Evolutionary conservation across 805 yeast species (phyloP), one percentile per base, ranked within the genome.

Genomic region (Candida rishiriensis): DNA sequence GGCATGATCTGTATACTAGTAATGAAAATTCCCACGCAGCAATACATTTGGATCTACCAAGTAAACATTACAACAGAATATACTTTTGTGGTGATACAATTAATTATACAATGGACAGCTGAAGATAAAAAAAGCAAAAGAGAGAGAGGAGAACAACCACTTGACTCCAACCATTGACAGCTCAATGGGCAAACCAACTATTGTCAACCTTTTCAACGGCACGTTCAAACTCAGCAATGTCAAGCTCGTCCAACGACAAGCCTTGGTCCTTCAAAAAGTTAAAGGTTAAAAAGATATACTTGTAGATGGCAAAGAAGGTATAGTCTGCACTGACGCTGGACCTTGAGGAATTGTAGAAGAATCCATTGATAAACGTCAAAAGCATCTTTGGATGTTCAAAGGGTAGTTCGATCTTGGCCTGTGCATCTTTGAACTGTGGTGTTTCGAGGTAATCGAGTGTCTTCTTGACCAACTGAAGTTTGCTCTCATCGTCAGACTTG

Each of bases 291-390:
- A 54, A 54, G 16, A 51, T 26, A 36, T 59, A 61, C 42, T 61
- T 62, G 52, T 61, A 59, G 38, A 52, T 30, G 17, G 59, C 54
- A 46, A 53, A 56, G 41, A 55, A 62, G 10, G 57, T 53, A 41
- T 54, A 59, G 42, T 59, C 61, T 32, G 47, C 45, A 1, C 64
- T 53, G 29, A 62, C 53, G 9, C 46, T 36, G 2, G 61, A 55
- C 36, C 54, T 52, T 33, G 64, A 57, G 10, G 60, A 55, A 41
- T 56, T 59, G 45, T 56, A 61, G 46, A 56, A 61, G 40, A 62
- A 59, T 14, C 57, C 59, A 40, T 56, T 52, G 26, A 62, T 18
- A n/a, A 51, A 53, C 15, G 48, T 49, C 3, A 59, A 39, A 29
- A 60, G 38, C 11, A 49, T 39, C 26, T 42, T 30, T 12, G 62